phyloP scores from a whole-genome alignment of 306 rosid species.

The Hippophae tibetana region DNA sequence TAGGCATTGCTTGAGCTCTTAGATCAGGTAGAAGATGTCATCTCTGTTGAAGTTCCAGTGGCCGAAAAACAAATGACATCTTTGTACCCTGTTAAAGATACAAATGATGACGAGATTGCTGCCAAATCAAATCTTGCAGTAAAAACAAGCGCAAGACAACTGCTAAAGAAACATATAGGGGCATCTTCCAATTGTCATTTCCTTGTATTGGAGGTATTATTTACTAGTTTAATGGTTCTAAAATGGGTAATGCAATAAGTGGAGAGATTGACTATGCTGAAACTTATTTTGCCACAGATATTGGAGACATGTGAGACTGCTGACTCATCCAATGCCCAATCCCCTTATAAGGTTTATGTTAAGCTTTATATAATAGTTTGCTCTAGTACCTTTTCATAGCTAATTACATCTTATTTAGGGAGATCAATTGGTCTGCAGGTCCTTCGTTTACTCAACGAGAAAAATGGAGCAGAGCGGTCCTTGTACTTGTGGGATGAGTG shows the following conservation, averaged over 20 bases:
- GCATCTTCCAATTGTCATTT: slow-evolving; percentile 32
- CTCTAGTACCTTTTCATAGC: slow-evolving; percentile 4
- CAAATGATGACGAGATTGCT: slow-evolving; percentile 18
- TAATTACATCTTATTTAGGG: slow-evolving; percentile 17
- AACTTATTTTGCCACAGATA: slow-evolving; percentile 38
- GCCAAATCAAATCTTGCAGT: slow-evolving; percentile 23
- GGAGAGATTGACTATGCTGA: slow-evolving; percentile 12
- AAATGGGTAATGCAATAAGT: not conserved
- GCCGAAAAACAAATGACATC: slow-evolving; percentile 23
- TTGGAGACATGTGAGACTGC: slow-evolving; percentile 43
- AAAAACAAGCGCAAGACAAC: slow-evolving; percentile 17
- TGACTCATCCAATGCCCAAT: slow-evolving; percentile 38
- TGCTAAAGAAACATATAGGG: slow-evolving; percentile 10
- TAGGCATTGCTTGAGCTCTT: slow-evolving; percentile 91
- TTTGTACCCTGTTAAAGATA: slow-evolving; percentile 34
- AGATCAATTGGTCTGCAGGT: slow-evolving; percentile 45
- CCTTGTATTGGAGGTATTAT: slow-evolving; percentile 84
- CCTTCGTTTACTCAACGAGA: slow-evolving; percentile 78
- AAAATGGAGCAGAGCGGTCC: slow-evolving; percentile 59
- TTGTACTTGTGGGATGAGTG: slow-evolving; percentile 66
- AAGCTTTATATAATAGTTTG: slow-evolving; percentile 14
- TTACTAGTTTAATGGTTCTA: slow-evolving; percentile 7
- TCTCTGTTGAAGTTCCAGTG: slow-evolving; percentile 45
- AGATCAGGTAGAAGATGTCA: slow-evolving; percentile 92
- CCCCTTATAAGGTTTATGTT: slow-evolving; percentile 60